Base-by-base conservation (phyloP, 345 rosid species). In the Ceriops tagal region DNA sequence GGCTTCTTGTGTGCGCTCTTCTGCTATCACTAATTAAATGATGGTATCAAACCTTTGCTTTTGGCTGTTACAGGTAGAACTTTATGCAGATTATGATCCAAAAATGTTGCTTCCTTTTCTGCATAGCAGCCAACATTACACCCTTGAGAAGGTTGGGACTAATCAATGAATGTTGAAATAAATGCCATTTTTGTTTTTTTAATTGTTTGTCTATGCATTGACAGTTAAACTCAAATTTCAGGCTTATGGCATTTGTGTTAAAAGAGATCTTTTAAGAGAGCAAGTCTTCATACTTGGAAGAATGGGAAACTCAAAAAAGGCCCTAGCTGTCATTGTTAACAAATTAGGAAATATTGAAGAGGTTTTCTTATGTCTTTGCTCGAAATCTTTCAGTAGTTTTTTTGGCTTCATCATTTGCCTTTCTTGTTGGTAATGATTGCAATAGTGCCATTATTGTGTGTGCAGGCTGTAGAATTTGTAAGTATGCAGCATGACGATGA, bases 381-480 rank as follows among this genome's bases (percentile, higher is more conserved):
- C 73, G 62, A 71, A 43, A 18, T 56, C 32, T 49, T 35, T 49
- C 27, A 16, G 43, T 67, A 74, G 58, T 72, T 67, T 64, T 63
- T 59, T 43, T 43, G 57, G 31, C 32, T 57, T 9, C 8, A 67
- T 28, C 53, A 43, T 60, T 51, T 79, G 16, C 46, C 26, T 58
- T 9, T 64, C 46, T 58, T 19, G 72, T 68, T 49, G 55, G 21
- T 53, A 32, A 34, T 60, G 46, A 72, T 31, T 57, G 66, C 27
- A 69, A 67, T 28, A 56, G 8, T 22, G 11, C 62, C 55, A 27
- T 71, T 62, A 70, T 75, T 73, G 58, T 79, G 56, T 71, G 51
- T 62, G 75, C 96, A 96, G 99, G 99, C 98, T 71, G 98, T 96
- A 67, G 99, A 96, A 80, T 96, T 92, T 78, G 99, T 96, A 34